Base-by-base conservation (phyloP, 164 flowering plant species). In the Platanus orientalis region DNA sequence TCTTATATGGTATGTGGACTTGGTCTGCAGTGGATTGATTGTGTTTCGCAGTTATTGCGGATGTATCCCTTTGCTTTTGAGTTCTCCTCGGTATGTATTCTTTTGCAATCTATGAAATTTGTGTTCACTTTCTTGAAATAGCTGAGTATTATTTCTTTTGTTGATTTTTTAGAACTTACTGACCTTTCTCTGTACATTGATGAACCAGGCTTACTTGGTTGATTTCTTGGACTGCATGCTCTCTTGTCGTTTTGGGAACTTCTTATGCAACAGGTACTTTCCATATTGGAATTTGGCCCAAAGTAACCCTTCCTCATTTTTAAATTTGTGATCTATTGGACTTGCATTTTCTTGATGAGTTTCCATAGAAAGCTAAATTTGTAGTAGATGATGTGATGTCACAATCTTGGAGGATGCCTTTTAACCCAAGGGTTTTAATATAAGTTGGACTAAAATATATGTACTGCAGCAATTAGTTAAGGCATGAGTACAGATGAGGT, bases 31-130 rank as follows among this genome's bases (percentile, higher is more conserved):
- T 95, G 97, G 97, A 76, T 95, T 64, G 99, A 95, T 78, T 95
- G 99, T 76, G 80, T 95, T 54, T 82, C 99, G n/a, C 99, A 95
- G 70, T 69, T 95, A 59, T 28, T 92, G 73, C 85, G 99, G 63
- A 85, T 92, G 87, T 95, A 95, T 79, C 99, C 99, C 24, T 86
- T 80, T 78, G 99, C 98, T 32, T 95, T 95, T 76, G 98, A 95
- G 75, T 95, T 90, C 74, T 87, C 96, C 27, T 81, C 84, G 72
- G 99, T 92, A 82, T 68, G 85, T 77, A 50, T 50, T 26, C 61
- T 58, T 51, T 25, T 61, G 62, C 26, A 19, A 42, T 34, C n/a
- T 47, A 9, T 48, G 1, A 29, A 17, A 44, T 36, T 60, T 69
- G 40, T 49, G 10, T 21, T 40, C 19, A 6, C 2, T 58, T 64